phyloP scores from a whole-genome alignment of 2,329 filamentous ascomycete species.

The Verticillium klebahnii region DNA sequence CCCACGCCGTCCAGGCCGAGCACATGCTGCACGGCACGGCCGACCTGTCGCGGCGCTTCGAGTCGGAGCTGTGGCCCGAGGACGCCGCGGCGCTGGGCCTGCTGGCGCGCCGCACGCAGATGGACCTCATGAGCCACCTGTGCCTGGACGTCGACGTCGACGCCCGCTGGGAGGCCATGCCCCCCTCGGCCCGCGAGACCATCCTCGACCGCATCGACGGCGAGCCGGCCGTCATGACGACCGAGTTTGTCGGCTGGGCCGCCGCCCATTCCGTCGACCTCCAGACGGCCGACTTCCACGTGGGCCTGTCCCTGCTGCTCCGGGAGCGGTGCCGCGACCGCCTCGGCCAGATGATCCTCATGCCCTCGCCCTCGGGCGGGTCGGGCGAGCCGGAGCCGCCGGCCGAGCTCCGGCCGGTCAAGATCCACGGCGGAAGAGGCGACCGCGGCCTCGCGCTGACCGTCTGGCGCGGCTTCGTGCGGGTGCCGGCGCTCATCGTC shows the following conservation, averaged over 20 bases:
- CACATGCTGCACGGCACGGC: slow-evolving; percentile 23
- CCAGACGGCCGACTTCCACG: slow-evolving; percentile 21
- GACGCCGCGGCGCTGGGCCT: slow-evolving; percentile 17
- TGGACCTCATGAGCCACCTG: slow-evolving; percentile 26
- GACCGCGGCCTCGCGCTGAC: slow-evolving; percentile 7
- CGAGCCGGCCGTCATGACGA: slow-evolving; percentile 14
- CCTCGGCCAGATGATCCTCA: background rate
- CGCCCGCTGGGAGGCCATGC: slow-evolving; percentile 23
- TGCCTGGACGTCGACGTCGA: slow-evolving; percentile 26
- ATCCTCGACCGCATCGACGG: slow-evolving; percentile 25
- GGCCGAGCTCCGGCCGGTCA: slow-evolving; percentile 10
- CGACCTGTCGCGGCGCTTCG: slow-evolving; percentile 22
- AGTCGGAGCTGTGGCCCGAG: slow-evolving; percentile 25
- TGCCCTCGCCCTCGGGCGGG: background rate
- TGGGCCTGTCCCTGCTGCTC: slow-evolving; percentile 15
- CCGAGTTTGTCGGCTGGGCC: slow-evolving; percentile 20
- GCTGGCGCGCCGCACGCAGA: slow-evolving; percentile 22
- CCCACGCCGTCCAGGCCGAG: slow-evolving; percentile 25
- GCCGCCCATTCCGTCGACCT: slow-evolving; percentile 17
- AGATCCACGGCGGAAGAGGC: slow-evolving; percentile 4
- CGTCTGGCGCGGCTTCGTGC: slow-evolving; percentile 12
- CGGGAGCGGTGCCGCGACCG: background rate
- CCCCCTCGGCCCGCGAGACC: slow-evolving; percentile 21
- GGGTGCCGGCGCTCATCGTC: slow-evolving; percentile 19
- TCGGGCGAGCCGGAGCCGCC: background rate